Evolutionary conservation across 257 asterid species (phyloP), one percentile per base, ranked within the genome.

Genomic region (Scutellaria minor): DNA sequence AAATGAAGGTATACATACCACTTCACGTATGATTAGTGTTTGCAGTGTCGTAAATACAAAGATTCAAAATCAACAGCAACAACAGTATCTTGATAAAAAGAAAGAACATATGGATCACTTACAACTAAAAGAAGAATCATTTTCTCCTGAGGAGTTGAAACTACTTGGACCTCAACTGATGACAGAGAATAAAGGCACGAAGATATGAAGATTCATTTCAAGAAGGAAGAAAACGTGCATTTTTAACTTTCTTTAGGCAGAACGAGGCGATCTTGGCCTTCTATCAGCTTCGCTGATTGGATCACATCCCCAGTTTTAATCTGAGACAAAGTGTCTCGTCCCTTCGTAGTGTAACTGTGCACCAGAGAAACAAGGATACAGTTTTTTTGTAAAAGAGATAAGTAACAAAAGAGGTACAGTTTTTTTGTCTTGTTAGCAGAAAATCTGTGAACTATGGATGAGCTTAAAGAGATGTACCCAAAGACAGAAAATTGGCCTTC

Each of bases 401-500:
- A 68, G 52, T 35, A 58, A 47, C 44, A 42, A 39, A 58, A 55
- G 5, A 1, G 9, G 14, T 9, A 51, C 10, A 13, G 1, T 58
- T 59, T 31, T 41, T 22, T 31, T 14, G 5, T 70, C 35, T 48
- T 55, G 31, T 10, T 9, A 20, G 60, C 51, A 59, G 8, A 64
- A 66, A 14, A 60, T 66, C 41, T 22, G 12, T 6, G 37, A n/a
- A 22, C 0, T 8, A 14, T 66, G 24, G 63, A 20, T 24, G 52
- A 47, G 18, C 8, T 35, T 22, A 48, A 14, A 58, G 39, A 27
- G 54, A 72, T 80, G 71, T 87, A 91, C 98, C 98, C 96, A 46
- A 91, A 86, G 44, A 94, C 97, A 0, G 97, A 86, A 85, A 94
- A 94, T 80, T 91, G 98, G 62, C 96, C 98, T 80, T 94, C 97